Evolutionary conservation across 2,329 filamentous ascomycete genomes (phyloP), one percentile per base, ranked within the genome.

Genomic region (Thielaviopsis punctulata): DNA sequence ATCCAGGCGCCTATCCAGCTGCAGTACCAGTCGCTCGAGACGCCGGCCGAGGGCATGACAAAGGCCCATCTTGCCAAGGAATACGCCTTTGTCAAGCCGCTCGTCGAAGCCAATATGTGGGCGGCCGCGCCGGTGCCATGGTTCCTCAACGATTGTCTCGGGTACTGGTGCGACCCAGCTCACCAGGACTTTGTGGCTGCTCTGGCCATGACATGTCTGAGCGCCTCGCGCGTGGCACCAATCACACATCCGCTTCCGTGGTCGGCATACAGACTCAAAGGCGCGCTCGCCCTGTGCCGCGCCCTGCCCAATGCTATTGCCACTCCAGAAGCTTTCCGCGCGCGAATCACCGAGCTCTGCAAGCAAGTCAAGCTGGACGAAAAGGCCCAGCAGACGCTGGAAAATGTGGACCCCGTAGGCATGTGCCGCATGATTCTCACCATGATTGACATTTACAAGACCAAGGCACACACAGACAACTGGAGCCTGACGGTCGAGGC

Each of bases 351-450:
- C 27, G 33, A 36, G n/a, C 44, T 49, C 8, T 47, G 36, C 19
- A 19, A 44, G 2, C 57, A 55, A 1, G 55, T 56, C 41, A 51
- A 55, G 49, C 48, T 64, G n/a, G 58, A 60, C 19, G 45, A 58
- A 45, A 53, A 59, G 48, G 56, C 58, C 13, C 58, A 63, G 13
- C 58, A 67, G 19, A 55, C 60, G 0, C 58, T 77, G 18, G 60
- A 61, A 3, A 65, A 67, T 15, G 68, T 73, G 9, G 75, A 79
- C 53, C 73, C 74, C 56, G 67, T 75, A 2, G 72, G 70, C 9
- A 62, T 77, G 48, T 73, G 71, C 56, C 73, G 79, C 57, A 70
- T 71, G 52, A 60, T 79, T 13, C 63, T 78, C 51, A 63, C 69
- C 36, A 66, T 80, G 58, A 65, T 73, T 12, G 56, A 70, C 19